These are phyloP conservation scores for Hemileccinum rubropunctum DNA, from an alignment of 768 basidiomycete genomes.

Conservation along the genomic window DNA sequence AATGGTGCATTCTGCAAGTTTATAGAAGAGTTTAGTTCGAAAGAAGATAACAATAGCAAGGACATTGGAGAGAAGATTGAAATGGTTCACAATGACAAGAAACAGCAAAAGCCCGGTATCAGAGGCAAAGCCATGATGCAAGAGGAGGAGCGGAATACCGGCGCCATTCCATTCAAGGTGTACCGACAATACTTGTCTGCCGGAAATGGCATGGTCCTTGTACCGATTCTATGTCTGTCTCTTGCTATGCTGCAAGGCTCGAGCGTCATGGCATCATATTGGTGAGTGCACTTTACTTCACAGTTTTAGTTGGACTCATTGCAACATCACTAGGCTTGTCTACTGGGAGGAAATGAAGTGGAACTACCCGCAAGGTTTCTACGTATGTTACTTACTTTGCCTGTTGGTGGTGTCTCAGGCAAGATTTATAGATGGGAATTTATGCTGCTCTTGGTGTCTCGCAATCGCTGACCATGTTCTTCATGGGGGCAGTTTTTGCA, in stretches of 20 bases:
- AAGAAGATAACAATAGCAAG: conserved; percentile 45
- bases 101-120: conserved; percentile 32
- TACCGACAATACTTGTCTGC: conserved; percentile 59
- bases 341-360: conserved; percentile 65
- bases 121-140: conserved; percentile 70
- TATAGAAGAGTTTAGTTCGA: conserved; percentile 73
- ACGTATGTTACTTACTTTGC: conserved; percentile 43
- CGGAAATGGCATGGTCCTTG: conserved; percentile 59
- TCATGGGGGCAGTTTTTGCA: conserved; percentile 64
- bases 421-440: conserved; percentile 62
- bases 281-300: conserved; percentile 41
- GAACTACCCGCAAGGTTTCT: conserved; percentile 60
- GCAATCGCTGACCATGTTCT: conserved; percentile 66
- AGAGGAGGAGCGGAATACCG: conserved; percentile 77
- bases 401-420: conserved; percentile 29
- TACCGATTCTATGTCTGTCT: conserved; percentile 64
- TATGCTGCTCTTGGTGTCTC: conserved; percentile 72
- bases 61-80: conserved; percentile 34
- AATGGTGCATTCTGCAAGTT: conserved; percentile 72
- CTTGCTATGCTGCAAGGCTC: conserved; percentile 67
- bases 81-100: conserved; percentile 34
- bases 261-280: conserved; percentile 70
- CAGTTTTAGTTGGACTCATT: neutral
- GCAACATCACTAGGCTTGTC: conserved; percentile 53
- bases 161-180: conserved; percentile 41